A percentile compares a stretch with the other conserved stretches of the same genome.
These are phyloP conservation scores for Wickerhamiella galacta DNA, from an alignment of 805 yeast genomes.

Conservation along the genomic window DNA sequence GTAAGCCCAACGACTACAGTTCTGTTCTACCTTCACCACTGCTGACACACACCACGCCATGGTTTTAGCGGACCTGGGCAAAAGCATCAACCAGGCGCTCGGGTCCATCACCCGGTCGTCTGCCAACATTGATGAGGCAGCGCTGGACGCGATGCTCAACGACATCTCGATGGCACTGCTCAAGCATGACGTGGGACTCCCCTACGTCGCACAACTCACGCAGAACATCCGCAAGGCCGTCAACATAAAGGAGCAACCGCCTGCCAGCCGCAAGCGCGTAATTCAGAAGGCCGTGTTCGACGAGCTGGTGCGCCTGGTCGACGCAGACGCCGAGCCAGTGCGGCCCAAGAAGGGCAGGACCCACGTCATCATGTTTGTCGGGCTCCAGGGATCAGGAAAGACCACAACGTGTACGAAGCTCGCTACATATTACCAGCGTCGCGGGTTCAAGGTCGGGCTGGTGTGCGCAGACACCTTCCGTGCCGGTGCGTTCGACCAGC, in stretches of 20 bases:
- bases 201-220: slow-evolving; percentile 61
- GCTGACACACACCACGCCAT: too few species aligned
- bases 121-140: slow-evolving; percentile 38
- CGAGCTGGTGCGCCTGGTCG: slow-evolving; percentile 75
- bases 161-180: slow-evolving; percentile 79
- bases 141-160: slow-evolving; percentile 59
- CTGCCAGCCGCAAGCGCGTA: slow-evolving; percentile 55
- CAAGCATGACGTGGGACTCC: slow-evolving; percentile 88
- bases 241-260: slow-evolving; percentile 34
- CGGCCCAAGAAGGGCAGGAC: slow-evolving; percentile 73
- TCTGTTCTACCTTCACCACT: neutral
- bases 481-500: slow-evolving; percentile 98
- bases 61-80: slow-evolving; percentile 71
- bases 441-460: slow-evolving; percentile 88
- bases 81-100: slow-evolving; percentile 60
- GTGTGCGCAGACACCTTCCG: slow-evolving; percentile 99
- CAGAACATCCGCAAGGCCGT: slow-evolving; percentile 48
- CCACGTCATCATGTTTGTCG: slow-evolving; percentile 90
- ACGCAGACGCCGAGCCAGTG: slow-evolving; percentile 40
- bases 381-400: slow-evolving; percentile 97
- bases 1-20: too few species aligned
- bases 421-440: slow-evolving; percentile 82
- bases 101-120: slow-evolving; percentile 40
- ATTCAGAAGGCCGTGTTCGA: slow-evolving; percentile 88
- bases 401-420: slow-evolving; percentile 94